phyloP scores from a whole-genome alignment of 2,329 filamentous ascomycete species.

The Aureobasidium sp. region DNA sequence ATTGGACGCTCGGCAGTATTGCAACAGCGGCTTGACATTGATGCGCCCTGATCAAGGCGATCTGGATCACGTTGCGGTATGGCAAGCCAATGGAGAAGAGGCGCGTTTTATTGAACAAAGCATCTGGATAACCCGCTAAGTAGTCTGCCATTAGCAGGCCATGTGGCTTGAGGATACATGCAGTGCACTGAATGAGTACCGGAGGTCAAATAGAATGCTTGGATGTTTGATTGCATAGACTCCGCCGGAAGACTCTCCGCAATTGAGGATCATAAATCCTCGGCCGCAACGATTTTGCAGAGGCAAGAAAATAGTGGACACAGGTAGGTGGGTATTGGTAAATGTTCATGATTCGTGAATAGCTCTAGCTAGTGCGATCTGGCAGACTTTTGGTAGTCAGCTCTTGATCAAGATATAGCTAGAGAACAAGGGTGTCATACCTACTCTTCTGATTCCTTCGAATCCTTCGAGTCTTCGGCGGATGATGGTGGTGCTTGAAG shows the following conservation, averaged over 20 bases:
- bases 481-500: conserved; percentile 13
- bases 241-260: not conserved
- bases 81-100: not conserved
- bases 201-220: not conserved
- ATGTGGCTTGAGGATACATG: not conserved
- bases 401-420: not conserved
- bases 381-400: conserved; percentile 10
- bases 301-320: not conserved
- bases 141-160: not conserved
- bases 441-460: conserved; percentile 16
- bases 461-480: conserved; percentile 4
- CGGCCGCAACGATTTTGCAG: not conserved
- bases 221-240: not conserved
- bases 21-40: conserved; percentile 1
- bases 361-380: conserved; percentile 14
- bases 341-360: not conserved
- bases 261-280: not conserved
- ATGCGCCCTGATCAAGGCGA: not conserved
- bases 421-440: not conserved
- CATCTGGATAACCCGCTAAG: not conserved
- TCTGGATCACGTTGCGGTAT: not conserved
- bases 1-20: not conserved
- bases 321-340: not conserved
- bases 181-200: not conserved
- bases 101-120: not conserved